These are phyloP conservation scores for Tricharina praecox DNA, from an alignment of 495 filamentous ascomycete species.

Conservation along the genomic window DNA sequence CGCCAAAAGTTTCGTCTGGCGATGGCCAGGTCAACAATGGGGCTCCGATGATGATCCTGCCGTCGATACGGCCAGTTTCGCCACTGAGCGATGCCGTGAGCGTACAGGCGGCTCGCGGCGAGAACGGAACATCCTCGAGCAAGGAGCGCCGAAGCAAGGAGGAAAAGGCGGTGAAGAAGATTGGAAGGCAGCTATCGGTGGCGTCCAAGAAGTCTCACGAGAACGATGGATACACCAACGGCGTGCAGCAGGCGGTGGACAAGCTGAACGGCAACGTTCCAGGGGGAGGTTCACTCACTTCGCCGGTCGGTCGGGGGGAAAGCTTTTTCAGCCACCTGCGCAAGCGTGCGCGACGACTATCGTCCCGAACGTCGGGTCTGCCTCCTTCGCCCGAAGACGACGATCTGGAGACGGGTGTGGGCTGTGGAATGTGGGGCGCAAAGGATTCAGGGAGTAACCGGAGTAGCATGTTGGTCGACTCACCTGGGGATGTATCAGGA, in stretches of 20 bases:
- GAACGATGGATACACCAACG: conserved; percentile 65
- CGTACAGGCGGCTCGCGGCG: conserved; percentile 49
- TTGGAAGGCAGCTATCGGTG: conserved; percentile 85
- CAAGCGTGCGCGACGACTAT: conserved; percentile 82
- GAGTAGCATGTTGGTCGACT: conserved; percentile 66
- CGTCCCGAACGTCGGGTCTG: conserved; percentile 51
- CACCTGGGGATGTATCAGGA: conserved; percentile 11
- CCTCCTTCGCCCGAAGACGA: conserved; percentile 56
- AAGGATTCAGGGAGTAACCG: conserved; percentile 64
- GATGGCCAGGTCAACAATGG: conserved; percentile 36
- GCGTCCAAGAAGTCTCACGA: conserved; percentile 86
- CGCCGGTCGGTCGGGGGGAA: conserved; percentile 60
- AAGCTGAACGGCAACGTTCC: conserved; percentile 63
- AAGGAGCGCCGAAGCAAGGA: conserved; percentile 33
- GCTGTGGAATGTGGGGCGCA: conserved; percentile 41
- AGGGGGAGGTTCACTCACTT: conserved; percentile 35
- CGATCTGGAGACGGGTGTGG: conserved; percentile 80
- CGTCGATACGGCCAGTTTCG: conserved; percentile 87
- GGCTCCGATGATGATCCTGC: conserved; percentile 93
- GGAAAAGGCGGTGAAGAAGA: conserved; percentile 72
- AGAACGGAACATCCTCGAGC: conserved; percentile 27
- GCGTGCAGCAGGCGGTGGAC: conserved; percentile 76
- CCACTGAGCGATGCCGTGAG: conserved; percentile 83
- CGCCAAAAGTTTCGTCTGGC: conserved; percentile 20
- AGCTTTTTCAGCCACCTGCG: conserved; percentile 95